phyloP scores from a whole-genome alignment of 1,139 yeast genomes.

The Eremothecium gossypii region DNA sequence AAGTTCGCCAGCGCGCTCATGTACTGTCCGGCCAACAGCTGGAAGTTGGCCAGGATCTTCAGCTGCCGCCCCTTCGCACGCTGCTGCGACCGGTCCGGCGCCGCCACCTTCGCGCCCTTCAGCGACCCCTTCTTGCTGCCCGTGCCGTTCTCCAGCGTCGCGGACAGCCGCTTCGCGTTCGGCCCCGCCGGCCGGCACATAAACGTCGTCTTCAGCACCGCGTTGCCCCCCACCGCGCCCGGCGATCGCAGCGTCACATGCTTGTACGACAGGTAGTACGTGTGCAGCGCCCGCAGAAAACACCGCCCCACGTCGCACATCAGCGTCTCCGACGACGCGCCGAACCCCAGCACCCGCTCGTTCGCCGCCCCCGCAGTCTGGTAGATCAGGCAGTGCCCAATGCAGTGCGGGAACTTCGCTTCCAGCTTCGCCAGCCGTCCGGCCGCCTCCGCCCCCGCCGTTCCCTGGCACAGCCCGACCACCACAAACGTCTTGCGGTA shows the following conservation, averaged over 20 bases:
- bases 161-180: constrained; percentile 3
- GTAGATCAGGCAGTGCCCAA: constrained; percentile 50
- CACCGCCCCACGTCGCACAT: constrained; percentile 64
- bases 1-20: constrained; percentile 62
- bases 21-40: constrained; percentile 69
- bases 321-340: constrained; percentile 42
- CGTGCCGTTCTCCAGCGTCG: constrained; percentile 5
- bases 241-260: constrained; percentile 71
- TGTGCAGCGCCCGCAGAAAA: constrained; percentile 55
- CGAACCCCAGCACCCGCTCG: constrained; percentile 14
- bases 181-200: constrained; percentile 11
- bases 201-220: constrained; percentile 30
- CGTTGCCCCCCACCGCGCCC: constrained; percentile 48
- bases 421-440: constrained; percentile 31
- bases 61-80: constrained; percentile 62
- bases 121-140: neutral
- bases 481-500: constrained; percentile 65
- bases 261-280: constrained; percentile 58
- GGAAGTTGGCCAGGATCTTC: constrained; percentile 69
- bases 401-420: constrained; percentile 45
- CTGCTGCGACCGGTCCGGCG: constrained; percentile 43
- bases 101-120: neutral
- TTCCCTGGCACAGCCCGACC: constrained; percentile 37
- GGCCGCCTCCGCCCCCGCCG: constrained; percentile 21
- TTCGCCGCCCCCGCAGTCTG: constrained; percentile 3